Evolutionary conservation across 1,139 yeast species (phyloP), one percentile per base, ranked within the genome.

Genomic region (Lipomyces yarrowii): DNA sequence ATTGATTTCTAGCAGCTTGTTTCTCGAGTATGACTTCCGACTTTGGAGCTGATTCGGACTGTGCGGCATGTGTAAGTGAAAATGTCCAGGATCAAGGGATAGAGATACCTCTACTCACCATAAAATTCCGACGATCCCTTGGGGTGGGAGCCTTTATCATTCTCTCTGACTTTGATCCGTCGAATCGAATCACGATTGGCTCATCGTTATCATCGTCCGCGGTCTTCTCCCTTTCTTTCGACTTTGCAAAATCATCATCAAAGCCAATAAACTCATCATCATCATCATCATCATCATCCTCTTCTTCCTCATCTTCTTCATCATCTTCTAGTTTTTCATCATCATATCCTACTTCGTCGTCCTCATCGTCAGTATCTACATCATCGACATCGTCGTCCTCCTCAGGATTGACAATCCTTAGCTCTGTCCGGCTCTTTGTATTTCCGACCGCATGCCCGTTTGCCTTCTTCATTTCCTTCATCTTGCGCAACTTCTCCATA

Each of bases 181-280:
- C 76, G 71, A 84, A 85, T 69, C 79, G 82, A 32, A 85, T 82
- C 48, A 85, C 83, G 48, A 77, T 73, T 0, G 87, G 86, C 26
- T 69, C 65, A 21, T 71, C 73, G 33, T 64, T 65, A 10, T 69
- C 69, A 8, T 39, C 51, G 6, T 56, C 59, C 8, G 52, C 48
- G n/a, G 60, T 60, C 13, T 39, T 23, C 54, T 21, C 46, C 37
- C n/a, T 26, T 21, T 58, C 35, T 35, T n/a, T 32, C 33, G 35
- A 26, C 5, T 48, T 42, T 13, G 52, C 23, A 10, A 46, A 62
- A 51, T 68, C 71, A 33, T 64, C 63, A 51, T 70, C 72, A 46
- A 70, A 67, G 3, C 71, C 74, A 30, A 59, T 62, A 35, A 65
- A 64, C 26, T 71, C 71, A 5, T 71, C 74, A 1, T 67, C 71